Evolutionary conservation across 2,329 filamentous ascomycete species (phyloP), one percentile per base, ranked within the genome.

Genomic region (Colletotrichum liriopes): DNA sequence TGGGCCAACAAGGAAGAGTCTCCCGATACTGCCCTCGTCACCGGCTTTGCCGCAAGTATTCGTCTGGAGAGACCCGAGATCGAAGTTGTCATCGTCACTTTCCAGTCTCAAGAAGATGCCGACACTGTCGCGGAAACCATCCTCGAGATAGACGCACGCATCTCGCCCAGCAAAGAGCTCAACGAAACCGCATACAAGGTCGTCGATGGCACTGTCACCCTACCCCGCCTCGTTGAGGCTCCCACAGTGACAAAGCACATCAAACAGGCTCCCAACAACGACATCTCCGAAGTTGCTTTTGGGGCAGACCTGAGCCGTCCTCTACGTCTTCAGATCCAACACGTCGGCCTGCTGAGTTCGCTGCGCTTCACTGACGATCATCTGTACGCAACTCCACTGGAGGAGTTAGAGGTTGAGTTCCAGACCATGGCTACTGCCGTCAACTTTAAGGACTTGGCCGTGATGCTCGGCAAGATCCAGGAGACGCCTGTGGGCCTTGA

Each of bases 401-500:
- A 45, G 11, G 51, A 66, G 0, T 71, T 73, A 29, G 74, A 78
- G 47, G 73, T 80, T 16, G 72, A 74, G 51, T 76, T 81, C 45
- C 74, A 79, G 62, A 71, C 77, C 66, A 69, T 73, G 41, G 78
- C 77, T 8, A 73, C 74, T 20, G 71, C 75, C 41, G 59, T 78
- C 35, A 78, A 78, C 68, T 77, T 75, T 69, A 67, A 75, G 45
- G 77, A 78, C 43, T 59, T 77, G 7, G 54, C 77, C 20, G 67
- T 76, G 18, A 65, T 73, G n/a, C 76, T 76, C 52, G 77, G 77
- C 26, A 77, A 81, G 61, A 45, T 77, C 5, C 35, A 65, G 3
- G 62, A 61, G n/a, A 55, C 67, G 5, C 49, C 62, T 47, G 69
- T 83, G 9, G 79, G 78, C 9, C 59, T 76, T 5, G 79, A 82